A percentile compares a stretch with the other conserved stretches of the same genome.
Evolutionary conservation across 192 early-diverging fungal genomes (phyloP).

Genomic region (Coemansia sp.): DNA sequence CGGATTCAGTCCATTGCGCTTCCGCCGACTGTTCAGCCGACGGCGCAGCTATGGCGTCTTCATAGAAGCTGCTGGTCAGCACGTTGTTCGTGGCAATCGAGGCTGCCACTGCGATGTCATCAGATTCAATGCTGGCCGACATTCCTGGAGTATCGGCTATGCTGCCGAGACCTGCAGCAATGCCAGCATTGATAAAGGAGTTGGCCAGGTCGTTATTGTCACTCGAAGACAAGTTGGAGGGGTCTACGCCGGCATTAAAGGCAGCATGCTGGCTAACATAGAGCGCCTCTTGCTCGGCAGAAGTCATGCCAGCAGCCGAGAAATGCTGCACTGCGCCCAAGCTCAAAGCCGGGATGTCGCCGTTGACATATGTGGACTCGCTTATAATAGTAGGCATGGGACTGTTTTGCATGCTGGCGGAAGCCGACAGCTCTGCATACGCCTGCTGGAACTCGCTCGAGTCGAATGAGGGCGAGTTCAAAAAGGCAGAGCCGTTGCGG

Average conservation of each 20-base stretch:
- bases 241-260: slow-evolving; percentile 3
- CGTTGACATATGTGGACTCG: slow-evolving; percentile 11
- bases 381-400: slow-evolving; percentile 21
- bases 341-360: slow-evolving; percentile 16
- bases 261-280: slow-evolving; percentile 10
- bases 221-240: slow-evolving; percentile 6
- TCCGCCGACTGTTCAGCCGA: not conserved
- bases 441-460: slow-evolving; percentile 19
- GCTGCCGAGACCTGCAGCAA: slow-evolving; percentile 17
- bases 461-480: slow-evolving; percentile 31
- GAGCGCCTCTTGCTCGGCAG: slow-evolving; percentile 12
- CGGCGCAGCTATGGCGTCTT: not conserved
- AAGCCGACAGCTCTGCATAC: slow-evolving; percentile 15
- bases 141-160: not conserved
- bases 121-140: not conserved
- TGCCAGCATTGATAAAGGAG: slow-evolving; percentile 26
- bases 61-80: slow-evolving; percentile 12
- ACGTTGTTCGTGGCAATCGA: slow-evolving; percentile 13
- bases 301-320: slow-evolving; percentile 11
- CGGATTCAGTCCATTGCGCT: not conserved
- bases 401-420: not conserved
- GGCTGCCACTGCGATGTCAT: slow-evolving; percentile 10
- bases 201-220: slow-evolving; percentile 15
- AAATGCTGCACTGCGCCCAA: slow-evolving; percentile 19
- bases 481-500: slow-evolving; percentile 17